Evolutionary conservation across 768 basidiomycete genomes (phyloP).

Genomic region (Symmetrospora coprosmae): DNA sequence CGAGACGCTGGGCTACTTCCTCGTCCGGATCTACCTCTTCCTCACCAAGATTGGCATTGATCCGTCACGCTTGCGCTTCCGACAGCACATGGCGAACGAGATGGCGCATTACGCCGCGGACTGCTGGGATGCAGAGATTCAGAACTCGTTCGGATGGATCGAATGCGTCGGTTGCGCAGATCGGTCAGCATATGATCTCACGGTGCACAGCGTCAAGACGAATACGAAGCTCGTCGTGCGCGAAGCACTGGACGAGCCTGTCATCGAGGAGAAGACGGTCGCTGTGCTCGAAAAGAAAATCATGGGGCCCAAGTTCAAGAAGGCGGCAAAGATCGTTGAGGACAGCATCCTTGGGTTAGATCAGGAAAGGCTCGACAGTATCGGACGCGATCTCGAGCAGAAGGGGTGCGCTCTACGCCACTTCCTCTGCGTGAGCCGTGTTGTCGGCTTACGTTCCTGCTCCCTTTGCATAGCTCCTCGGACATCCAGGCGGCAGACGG

Average conservation of each 20-base stretch:
- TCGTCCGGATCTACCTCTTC: slow-evolving; percentile 81
- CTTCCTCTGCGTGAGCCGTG: not conserved
- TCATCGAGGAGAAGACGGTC: slow-evolving; percentile 63
- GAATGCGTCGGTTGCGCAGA: slow-evolving; percentile 99
- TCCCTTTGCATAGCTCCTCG: slow-evolving; percentile 42
- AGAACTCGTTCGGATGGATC: slow-evolving; percentile 84
- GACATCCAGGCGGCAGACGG: slow-evolving; percentile 50
- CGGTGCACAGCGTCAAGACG: slow-evolving; percentile 71
- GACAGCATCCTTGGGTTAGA: slow-evolving; percentile 53
- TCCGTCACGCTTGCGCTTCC: slow-evolving; percentile 66
- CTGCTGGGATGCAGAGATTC: slow-evolving; percentile 99
- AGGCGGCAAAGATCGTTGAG: slow-evolving; percentile 56
- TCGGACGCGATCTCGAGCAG: slow-evolving; percentile 54
- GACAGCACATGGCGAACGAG: slow-evolving; percentile 97
- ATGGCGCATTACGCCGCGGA: slow-evolving; percentile 99
- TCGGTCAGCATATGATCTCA: slow-evolving; percentile 88
- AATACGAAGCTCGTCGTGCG: slow-evolving; percentile 73
- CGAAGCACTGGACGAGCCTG: slow-evolving; percentile 69
- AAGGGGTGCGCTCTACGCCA: slow-evolving; percentile 48
- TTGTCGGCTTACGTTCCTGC: not conserved
- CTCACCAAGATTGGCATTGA: slow-evolving; percentile 80
- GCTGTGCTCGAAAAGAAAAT: slow-evolving; percentile 73
- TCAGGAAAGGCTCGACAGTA: slow-evolving; percentile 49
- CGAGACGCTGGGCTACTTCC: slow-evolving; percentile 93
- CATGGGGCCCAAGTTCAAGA: slow-evolving; percentile 77